phyloP scores from a whole-genome alignment of 306 rosid genomes.

The Vigna trinervia region DNA sequence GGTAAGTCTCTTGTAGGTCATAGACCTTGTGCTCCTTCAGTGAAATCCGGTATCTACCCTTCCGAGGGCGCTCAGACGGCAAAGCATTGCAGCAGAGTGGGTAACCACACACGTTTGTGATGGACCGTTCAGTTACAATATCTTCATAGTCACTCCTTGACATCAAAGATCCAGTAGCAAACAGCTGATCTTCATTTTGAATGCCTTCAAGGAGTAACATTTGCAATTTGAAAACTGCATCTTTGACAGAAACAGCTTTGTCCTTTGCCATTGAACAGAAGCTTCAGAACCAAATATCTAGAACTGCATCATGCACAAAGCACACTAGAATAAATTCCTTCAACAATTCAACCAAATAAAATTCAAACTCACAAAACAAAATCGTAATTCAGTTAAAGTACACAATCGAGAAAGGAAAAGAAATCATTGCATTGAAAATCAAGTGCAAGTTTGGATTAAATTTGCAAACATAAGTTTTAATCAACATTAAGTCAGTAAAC shows the following conservation, averaged over 20 bases:
- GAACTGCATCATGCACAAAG: slow-evolving; percentile 18
- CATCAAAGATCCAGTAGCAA: slow-evolving; percentile 77
- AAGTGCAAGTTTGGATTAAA: not conserved
- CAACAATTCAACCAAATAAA: slow-evolving; percentile 19
- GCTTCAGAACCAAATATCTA: slow-evolving; percentile 40
- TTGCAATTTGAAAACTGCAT: slow-evolving; percentile 70
- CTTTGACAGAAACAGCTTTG: slow-evolving; percentile 53
- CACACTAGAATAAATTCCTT: slow-evolving; percentile 25
- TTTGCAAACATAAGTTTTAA: too few species aligned
- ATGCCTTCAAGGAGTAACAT: slow-evolving; percentile 76
- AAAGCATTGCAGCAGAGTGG: slow-evolving; percentile 57
- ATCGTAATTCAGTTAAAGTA: not conserved
- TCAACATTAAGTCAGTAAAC: too few species aligned
- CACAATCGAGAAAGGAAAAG: not conserved
- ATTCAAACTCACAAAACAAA: not conserved
- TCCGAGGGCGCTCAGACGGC: slow-evolving; percentile 62
- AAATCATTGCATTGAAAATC: slow-evolving; percentile 1
- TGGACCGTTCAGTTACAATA: slow-evolving; percentile 83
- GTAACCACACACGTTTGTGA: slow-evolving; percentile 71
- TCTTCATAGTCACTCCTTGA: slow-evolving; percentile 86
- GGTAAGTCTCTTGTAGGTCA: slow-evolving; percentile 76
- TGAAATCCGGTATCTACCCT: slow-evolving; percentile 79
- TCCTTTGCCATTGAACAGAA: slow-evolving; percentile 57
- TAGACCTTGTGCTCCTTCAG: slow-evolving; percentile 84
- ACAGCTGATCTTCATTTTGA: slow-evolving; percentile 67